These are phyloP conservation scores for Eudorina sp. DNA, from an alignment of 139 green algal species.

Conservation along the genomic window DNA sequence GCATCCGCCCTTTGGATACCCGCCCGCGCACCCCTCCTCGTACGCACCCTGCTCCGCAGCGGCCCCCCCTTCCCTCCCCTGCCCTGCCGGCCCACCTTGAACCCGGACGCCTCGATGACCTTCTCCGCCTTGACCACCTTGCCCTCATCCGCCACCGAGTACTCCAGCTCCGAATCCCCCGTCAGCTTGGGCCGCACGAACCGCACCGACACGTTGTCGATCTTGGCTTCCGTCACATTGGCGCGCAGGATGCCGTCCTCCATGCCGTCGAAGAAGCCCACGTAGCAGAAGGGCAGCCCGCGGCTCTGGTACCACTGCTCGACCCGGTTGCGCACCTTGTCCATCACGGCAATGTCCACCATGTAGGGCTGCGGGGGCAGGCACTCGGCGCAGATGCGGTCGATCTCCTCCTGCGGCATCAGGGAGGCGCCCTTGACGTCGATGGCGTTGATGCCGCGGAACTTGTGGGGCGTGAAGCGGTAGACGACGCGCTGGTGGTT, in stretches of 20 bases:
- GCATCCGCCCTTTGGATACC: too few relatives aligned
- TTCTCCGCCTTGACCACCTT: conserved; percentile 67
- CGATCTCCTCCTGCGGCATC: conserved; percentile 56
- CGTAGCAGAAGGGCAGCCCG: conserved; percentile 77
- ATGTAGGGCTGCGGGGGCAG: conserved; percentile 65
- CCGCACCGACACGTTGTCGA: conserved; percentile 51
- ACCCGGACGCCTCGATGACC: conserved; percentile 65
- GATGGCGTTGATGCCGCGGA: conserved; percentile 69
- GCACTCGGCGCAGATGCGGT: conserved; percentile 59
- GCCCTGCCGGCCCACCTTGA: conserved; percentile 58
- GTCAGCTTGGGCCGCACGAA: conserved; percentile 55
- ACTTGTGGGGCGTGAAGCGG: conserved; percentile 69
- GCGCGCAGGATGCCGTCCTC: conserved; percentile 70
- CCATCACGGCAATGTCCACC: conserved; percentile 73
- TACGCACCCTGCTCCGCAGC: too few relatives aligned
- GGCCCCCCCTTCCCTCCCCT: conserved; percentile 1
- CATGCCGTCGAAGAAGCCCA: conserved; percentile 78
- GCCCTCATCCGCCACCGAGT: conserved; percentile 55
- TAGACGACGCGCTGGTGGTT: conserved; percentile 75
- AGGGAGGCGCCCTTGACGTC: conserved; percentile 69
- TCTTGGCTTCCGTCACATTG: conserved; percentile 77
- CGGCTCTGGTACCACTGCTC: conserved; percentile 78
- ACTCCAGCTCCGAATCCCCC: conserved; percentile 57
- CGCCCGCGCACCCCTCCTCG: too few relatives aligned
- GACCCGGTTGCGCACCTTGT: conserved; percentile 70